Evolutionary conservation across 2,329 filamentous ascomycete genomes (phyloP).

Genomic region (Pestalotiopsis sp.): DNA sequence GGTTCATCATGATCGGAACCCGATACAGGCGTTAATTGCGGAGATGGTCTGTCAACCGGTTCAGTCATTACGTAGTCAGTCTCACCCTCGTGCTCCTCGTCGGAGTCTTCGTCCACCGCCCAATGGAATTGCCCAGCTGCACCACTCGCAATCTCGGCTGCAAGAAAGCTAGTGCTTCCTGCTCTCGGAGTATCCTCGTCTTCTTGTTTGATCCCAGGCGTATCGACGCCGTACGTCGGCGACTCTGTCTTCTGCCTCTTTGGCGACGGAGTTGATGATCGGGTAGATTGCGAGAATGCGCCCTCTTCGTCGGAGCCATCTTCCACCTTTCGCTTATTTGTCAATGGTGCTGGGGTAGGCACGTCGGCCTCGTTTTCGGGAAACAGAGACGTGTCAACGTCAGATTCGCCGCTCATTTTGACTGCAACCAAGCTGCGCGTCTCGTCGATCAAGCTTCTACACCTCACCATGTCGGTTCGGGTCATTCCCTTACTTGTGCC

Average conservation of each 20-base stretch:
- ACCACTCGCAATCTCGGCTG: neutral
- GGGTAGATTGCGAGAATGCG: neutral
- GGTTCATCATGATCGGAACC: neutral
- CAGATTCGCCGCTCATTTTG: slow-evolving; percentile 59
- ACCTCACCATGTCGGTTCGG: slow-evolving; percentile 82
- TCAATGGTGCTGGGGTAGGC: neutral
- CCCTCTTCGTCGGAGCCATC: slow-evolving; percentile 23
- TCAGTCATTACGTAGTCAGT: neutral
- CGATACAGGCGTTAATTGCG: neutral
- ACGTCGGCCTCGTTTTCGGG: slow-evolving; percentile 13
- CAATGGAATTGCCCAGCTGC: slow-evolving; percentile 29
- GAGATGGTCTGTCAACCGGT: neutral
- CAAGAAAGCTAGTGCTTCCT: neutral
- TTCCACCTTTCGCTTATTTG: slow-evolving; percentile 16
- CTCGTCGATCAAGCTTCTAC: slow-evolving; percentile 78
- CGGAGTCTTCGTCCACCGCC: slow-evolving; percentile 26
- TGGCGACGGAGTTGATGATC: slow-evolving; percentile 10
- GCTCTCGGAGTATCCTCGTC: neutral
- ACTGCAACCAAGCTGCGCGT: slow-evolving; percentile 73
- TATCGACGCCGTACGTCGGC: neutral
- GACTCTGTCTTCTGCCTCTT: slow-evolving; percentile 6
- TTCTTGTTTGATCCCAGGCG: slow-evolving; percentile 10
- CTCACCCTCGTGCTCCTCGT: slow-evolving; percentile 11
- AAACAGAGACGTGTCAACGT: slow-evolving; percentile 40
- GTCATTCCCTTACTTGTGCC: slow-evolving; percentile 68